These are phyloP conservation scores for Corrigiola litoralis DNA, from an alignment of 179 eudicot genomes.

Conservation along the genomic window DNA sequence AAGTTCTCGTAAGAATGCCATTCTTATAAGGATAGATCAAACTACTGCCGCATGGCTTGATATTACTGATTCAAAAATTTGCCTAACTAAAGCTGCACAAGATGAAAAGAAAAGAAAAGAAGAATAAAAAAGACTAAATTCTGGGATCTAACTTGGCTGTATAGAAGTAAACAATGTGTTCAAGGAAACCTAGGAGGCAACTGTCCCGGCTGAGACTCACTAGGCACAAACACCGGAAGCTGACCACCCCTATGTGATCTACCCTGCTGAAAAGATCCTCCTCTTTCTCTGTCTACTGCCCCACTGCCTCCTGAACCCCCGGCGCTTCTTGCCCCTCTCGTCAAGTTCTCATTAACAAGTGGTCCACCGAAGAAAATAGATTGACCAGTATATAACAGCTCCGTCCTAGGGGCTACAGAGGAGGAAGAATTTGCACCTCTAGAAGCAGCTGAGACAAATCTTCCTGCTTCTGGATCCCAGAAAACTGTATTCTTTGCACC, in stretches of 20 bases:
- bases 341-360: conserved; percentile 42
- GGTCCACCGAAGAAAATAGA: conserved; percentile 86
- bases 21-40: neutral
- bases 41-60: conserved; percentile 10
- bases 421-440: conserved; percentile 37
- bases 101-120: neutral
- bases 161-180: conserved; percentile 13
- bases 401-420: conserved; percentile 41
- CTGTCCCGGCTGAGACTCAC: conserved; percentile 57
- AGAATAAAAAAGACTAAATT: neutral
- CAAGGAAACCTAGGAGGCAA: conserved; percentile 43
- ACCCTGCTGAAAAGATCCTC: conserved; percentile 58
- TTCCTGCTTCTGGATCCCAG: conserved; percentile 86
- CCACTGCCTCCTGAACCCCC: conserved; percentile 14
- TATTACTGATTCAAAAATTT: conserved; percentile 6
- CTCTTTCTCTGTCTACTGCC: conserved; percentile 21
- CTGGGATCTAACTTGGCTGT: conserved; percentile 20
- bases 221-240: conserved; percentile 87
- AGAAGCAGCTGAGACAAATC: conserved; percentile 60
- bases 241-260: conserved; percentile 75
- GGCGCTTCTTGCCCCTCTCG: conserved; percentile 30
- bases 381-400: conserved; percentile 60
- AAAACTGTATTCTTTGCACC: conserved; percentile 47
- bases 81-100: conserved; percentile 33
- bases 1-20: too few relatives aligned